Evolutionary conservation across 2,329 filamentous ascomycete genomes (phyloP), one percentile per base, ranked within the genome.

Genomic region (Immersiporthe knoxdaviesiana): DNA sequence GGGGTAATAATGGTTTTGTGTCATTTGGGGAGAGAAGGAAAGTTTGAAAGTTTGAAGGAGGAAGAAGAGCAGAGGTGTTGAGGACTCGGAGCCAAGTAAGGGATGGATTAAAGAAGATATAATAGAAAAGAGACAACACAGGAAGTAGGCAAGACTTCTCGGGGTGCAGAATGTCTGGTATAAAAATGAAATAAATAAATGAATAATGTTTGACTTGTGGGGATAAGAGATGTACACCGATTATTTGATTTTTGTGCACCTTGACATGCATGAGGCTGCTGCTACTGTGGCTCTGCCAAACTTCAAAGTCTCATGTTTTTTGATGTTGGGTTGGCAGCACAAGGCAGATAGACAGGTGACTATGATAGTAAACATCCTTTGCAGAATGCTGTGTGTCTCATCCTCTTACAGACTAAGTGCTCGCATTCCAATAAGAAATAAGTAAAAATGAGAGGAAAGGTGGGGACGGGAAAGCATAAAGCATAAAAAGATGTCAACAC

Each of bases 21-120:
- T 56, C 16, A 54, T 54, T 30, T 16, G 35, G 1, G 41, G 18
- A 18, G 18, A 21, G 41, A 6, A 47, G 41, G 41, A 47, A n/a
- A n/a, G n/a, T n/a, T n/a, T n/a, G 5, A 16, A 47, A 8, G 18
- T n/a, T n/a, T 7, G 18, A 6, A 44, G 6, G 41, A 47, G 27
- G n/a, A 59, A n/a, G 30, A 27, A n/a, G 32, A 54, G 16, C 37
- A 47, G 32, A 14, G 47, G 21, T 64, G 41, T 24, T 35, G 63
- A 47, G 47, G 66, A 68, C 47, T 58, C 54, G 66, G 37, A 37
- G 58, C 37, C 50, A 27, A 66, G 59, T 58, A n/a, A 44, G 41
- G 30, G 62, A 30, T 63, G 58, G 52, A 30, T 6, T 39, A 66
- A 50, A 54, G 56, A 39, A 63, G 35, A 35, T 8, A 47, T 47